Percentiles rank a stretch among this genome's conserved stretches.
Conservation (phyloP, 129 eudicot genomes). For the Ambrosia artemisiifolia region DNA sequence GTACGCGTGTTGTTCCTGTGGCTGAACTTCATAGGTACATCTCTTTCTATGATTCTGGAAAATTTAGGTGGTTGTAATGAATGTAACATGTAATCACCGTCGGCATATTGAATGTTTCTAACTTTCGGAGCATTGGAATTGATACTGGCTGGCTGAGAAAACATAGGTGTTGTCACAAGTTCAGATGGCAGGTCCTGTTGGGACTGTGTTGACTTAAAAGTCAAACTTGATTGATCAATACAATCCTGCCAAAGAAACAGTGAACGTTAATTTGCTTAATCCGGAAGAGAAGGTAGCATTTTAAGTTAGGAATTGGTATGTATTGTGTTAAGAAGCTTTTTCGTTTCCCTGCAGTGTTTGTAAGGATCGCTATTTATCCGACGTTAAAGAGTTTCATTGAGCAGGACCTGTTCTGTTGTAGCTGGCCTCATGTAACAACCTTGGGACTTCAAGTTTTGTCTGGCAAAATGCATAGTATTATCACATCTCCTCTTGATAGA, state of each 20-base stretch:
- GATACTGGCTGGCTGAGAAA: slow-evolving; percentile 32
- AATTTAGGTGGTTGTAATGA: slow-evolving; percentile 29
- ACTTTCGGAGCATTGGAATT: slow-evolving; percentile 25
- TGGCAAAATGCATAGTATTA: slow-evolving; percentile 31
- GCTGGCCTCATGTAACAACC: slow-evolving; percentile 32
- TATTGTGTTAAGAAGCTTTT: too few species aligned
- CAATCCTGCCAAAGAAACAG: slow-evolving; percentile 15
- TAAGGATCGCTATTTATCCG: not conserved
- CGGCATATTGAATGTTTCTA: slow-evolving; percentile 21
- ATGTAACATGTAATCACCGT: slow-evolving; percentile 2
- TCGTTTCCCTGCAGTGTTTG: not conserved
- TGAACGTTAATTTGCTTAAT: slow-evolving; percentile 1
- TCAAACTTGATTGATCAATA: slow-evolving; percentile 14
- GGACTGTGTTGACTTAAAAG: slow-evolving; percentile 12
- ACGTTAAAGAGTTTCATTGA: not conserved
- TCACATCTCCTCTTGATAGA: slow-evolving; percentile 31
- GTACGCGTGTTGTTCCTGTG: slow-evolving; percentile 6
- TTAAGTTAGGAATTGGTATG: not conserved
- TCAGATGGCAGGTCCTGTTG: slow-evolving; percentile 18
- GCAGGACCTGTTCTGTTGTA: slow-evolving; percentile 23
- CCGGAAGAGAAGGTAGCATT: not conserved
- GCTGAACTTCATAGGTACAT: slow-evolving; percentile 10
- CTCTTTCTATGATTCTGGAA: slow-evolving; percentile 15
- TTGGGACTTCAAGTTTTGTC: slow-evolving; percentile 39
- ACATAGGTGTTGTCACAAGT: slow-evolving; percentile 29